Conservation (phyloP, 192 early-diverging fungal species). For the Cetraspora pellucida region DNA sequence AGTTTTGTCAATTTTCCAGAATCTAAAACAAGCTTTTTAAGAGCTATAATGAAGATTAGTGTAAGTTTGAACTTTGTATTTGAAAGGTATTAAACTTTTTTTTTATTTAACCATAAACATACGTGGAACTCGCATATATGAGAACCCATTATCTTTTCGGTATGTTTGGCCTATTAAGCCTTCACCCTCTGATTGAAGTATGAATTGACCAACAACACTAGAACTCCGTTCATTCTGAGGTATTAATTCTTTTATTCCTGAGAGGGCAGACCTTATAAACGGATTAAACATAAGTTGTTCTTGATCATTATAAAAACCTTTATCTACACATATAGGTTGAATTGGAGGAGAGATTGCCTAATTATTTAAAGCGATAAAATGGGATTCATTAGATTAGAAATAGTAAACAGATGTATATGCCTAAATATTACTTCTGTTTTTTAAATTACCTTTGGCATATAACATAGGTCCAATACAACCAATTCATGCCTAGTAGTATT, state of each 20-base stretch:
- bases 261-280: conserved; percentile 41
- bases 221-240: conserved; percentile 27
- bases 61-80: background rate
- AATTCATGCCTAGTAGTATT: conserved; percentile 18
- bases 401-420: too few relatives aligned
- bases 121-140: conserved; percentile 70
- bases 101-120: conserved; percentile 17
- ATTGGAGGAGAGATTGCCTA: conserved; percentile 63
- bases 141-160: conserved; percentile 51
- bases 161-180: conserved; percentile 50
- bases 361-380: too few relatives aligned
- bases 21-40: conserved; percentile 76
- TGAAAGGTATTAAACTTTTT: background rate
- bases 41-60: conserved; percentile 32
- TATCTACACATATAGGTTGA: conserved; percentile 63
- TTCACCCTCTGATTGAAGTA: conserved; percentile 38
- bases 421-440: too few relatives aligned
- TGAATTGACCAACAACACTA: conserved; percentile 36
- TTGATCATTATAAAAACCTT: conserved; percentile 60
- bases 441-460: conserved; percentile 33
- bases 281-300: conserved; percentile 50
- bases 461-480: conserved; percentile 37
- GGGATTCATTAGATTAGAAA: too few relatives aligned
- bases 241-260: conserved; percentile 44
- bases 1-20: conserved; percentile 78